Evolutionary conservation across 495 filamentous ascomycete species (phyloP).

Genomic region (Trichocladium antarcticum): DNA sequence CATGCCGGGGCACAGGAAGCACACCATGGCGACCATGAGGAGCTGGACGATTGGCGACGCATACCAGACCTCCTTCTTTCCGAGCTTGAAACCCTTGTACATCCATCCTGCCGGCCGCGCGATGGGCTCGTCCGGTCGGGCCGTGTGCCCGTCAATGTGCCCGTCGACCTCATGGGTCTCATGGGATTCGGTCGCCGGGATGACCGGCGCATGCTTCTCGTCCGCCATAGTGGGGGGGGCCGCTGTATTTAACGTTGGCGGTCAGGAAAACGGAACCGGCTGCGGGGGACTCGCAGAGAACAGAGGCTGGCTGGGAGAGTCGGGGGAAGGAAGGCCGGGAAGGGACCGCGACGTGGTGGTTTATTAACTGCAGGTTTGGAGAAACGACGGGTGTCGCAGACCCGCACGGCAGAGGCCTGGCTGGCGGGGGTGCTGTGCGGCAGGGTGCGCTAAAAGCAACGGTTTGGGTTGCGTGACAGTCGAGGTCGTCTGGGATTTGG

Average conservation of each 20-base stretch:
- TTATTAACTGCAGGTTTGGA: background rate
- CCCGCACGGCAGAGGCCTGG: constrained; percentile 3
- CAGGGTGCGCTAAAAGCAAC: background rate
- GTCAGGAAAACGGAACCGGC: background rate
- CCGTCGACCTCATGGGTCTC: background rate
- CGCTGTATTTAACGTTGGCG: background rate
- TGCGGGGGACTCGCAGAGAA: background rate
- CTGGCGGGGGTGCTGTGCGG: background rate
- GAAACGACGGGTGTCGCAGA: background rate
- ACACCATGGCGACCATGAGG: constrained; percentile 67
- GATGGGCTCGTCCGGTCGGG: background rate
- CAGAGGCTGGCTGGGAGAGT: background rate
- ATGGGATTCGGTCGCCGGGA: constrained; percentile 2
- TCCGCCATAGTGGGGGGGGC: constrained; percentile 7
- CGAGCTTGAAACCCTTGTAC: constrained; percentile 53
- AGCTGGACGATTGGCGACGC: constrained; percentile 67
- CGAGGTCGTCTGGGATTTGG: background rate
- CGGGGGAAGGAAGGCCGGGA: background rate
- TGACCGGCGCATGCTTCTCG: constrained; percentile 1
- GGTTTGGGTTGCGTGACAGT: background rate
- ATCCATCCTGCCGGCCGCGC: constrained; percentile 48
- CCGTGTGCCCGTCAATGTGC: background rate
- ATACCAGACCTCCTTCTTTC: constrained; percentile 51
- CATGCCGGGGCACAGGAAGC: constrained; percentile 82
- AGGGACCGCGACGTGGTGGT: background rate